Evolutionary conservation across 140 eudicot species (phyloP).

Genomic region (Anethum foeniculum): DNA sequence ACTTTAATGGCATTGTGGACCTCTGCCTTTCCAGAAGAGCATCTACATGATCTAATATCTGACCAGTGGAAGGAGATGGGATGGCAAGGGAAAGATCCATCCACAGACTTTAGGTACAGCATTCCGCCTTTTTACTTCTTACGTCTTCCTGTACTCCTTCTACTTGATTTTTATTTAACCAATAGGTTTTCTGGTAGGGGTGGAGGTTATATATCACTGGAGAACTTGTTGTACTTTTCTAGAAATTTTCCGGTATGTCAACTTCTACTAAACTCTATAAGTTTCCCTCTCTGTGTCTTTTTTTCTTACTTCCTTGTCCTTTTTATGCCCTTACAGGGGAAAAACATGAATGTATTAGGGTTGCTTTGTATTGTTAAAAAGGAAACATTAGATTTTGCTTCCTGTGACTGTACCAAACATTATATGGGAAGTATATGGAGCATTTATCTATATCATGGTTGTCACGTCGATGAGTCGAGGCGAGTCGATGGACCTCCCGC

Average conservation of each 20-base stretch:
- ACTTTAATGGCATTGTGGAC: slow-evolving; percentile 75
- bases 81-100: slow-evolving; percentile 99
- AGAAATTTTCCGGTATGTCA: slow-evolving; percentile 65
- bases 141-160: not conserved
- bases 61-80: slow-evolving; percentile 99
- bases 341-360: not conserved
- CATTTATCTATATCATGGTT: not conserved
- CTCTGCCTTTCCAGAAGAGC: slow-evolving; percentile 80
- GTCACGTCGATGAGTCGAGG: no score
- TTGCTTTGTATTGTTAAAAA: not conserved
- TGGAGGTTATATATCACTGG: slow-evolving; percentile 95
- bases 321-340: not conserved
- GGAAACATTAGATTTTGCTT: not conserved
- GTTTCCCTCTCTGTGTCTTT: not conserved
- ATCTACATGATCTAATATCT: slow-evolving; percentile 62
- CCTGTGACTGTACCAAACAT: not conserved
- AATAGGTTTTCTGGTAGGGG: slow-evolving; percentile 51
- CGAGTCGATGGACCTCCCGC: no score
- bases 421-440: not conserved
- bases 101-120: slow-evolving; percentile 83
- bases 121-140: not conserved
- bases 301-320: not conserved
- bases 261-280: not conserved
- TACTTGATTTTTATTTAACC: slow-evolving; percentile 11
- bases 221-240: slow-evolving; percentile 80